Evolutionary conservation across 306 rosid genomes (phyloP).

Genomic region (Dalbergia cultrata): DNA sequence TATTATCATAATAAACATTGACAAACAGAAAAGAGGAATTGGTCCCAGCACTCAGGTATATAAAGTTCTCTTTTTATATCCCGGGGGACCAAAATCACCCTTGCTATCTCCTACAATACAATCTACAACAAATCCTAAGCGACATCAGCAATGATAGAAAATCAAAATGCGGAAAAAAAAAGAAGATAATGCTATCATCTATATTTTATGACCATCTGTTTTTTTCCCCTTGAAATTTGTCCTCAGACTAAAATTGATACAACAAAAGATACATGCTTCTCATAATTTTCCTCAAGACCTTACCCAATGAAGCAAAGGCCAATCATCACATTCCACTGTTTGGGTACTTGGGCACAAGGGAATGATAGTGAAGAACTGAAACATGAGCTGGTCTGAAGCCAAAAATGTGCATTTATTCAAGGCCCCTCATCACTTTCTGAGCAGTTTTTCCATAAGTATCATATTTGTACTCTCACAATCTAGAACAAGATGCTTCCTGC

Average conservation of each 20-base stretch:
- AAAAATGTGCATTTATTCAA: constrained; percentile 48
- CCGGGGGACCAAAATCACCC: constrained; percentile 17
- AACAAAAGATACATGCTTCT: constrained; percentile 53
- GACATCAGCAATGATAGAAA: constrained; percentile 29
- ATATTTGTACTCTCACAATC: constrained; percentile 31
- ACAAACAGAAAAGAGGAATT: constrained; percentile 2
- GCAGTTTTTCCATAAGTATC: constrained; percentile 52
- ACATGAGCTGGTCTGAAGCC: constrained; percentile 36
- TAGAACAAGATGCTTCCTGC: constrained; percentile 46
- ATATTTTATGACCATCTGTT: constrained; percentile 39
- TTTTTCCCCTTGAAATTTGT: constrained; percentile 30
- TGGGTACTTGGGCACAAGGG: constrained; percentile 32
- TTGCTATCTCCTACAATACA: constrained; percentile 33
- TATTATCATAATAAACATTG: not conserved
- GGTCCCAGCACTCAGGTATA: constrained; percentile 22
- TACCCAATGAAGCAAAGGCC: constrained; percentile 36
- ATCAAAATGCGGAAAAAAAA: constrained; percentile 31
- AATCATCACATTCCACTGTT: constrained; percentile 20
- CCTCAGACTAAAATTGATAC: constrained; percentile 41
- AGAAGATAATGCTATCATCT: constrained; percentile 37
- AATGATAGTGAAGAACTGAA: constrained; percentile 44
- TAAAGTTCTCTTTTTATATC: not conserved
- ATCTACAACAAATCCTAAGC: constrained; percentile 44
- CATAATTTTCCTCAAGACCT: constrained; percentile 38
- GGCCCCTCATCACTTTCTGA: constrained; percentile 45